Conservation (phyloP, 768 basidiomycete species). For the Tylopilus intermedius region DNA sequence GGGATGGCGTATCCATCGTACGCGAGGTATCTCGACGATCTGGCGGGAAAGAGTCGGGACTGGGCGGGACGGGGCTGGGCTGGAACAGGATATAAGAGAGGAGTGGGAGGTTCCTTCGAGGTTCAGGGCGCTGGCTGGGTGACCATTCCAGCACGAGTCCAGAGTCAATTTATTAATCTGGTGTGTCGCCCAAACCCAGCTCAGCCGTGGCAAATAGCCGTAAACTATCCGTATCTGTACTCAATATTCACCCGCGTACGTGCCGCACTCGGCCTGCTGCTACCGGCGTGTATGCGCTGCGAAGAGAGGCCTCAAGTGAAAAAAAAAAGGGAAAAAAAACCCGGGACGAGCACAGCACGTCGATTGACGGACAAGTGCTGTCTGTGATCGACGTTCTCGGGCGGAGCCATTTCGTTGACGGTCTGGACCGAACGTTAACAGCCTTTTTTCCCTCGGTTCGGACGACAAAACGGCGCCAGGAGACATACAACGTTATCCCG, state of each 20-base stretch:
- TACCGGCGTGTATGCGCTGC: not conserved
- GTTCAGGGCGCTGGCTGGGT: conserved; percentile 10
- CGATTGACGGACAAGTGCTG: conserved; percentile 11
- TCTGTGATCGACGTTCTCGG: conserved; percentile 24
- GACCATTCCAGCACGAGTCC: conserved; percentile 16
- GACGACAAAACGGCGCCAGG: conserved; percentile 23
- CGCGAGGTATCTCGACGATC: conserved; percentile 1
- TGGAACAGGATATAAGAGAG: not conserved
- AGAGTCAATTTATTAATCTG: conserved; percentile 23
- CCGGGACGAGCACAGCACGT: not conserved
- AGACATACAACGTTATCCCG: conserved; percentile 5
- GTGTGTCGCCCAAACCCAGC: conserved; percentile 10
- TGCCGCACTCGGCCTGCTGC: not conserved
- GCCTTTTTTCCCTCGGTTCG: conserved; percentile 7
- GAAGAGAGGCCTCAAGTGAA: not conserved
- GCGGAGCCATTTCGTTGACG: conserved; percentile 18
- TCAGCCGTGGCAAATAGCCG: conserved; percentile 21
- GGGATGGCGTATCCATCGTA: conserved; percentile 27
- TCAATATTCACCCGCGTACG: not conserved
- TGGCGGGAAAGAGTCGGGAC: not conserved
- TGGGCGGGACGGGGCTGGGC: conserved; percentile 13
- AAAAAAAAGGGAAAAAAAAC: too few relatives aligned
- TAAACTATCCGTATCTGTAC: conserved; percentile 18
- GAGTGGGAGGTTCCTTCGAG: not conserved
- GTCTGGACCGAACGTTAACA: conserved; percentile 22